phyloP scores from a whole-genome alignment of 371 early-diverging fungal species.

The Syncephalastrum monosporum region DNA sequence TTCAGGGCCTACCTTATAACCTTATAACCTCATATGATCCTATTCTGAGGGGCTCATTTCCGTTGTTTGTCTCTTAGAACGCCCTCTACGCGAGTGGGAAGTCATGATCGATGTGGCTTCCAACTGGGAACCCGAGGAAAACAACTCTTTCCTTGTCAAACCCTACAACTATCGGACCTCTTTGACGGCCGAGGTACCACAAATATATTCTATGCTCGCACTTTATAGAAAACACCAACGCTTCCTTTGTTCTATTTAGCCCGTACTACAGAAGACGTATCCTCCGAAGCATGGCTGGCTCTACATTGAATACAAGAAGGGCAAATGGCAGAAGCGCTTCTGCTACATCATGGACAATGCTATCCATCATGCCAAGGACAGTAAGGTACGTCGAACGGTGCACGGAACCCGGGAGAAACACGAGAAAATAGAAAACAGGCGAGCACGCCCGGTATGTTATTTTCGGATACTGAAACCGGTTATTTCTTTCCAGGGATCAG shows the following conservation, averaged over 20 bases:
- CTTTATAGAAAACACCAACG: constrained; percentile 17
- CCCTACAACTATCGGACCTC: constrained; percentile 59
- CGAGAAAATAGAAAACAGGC: too few relatives aligned
- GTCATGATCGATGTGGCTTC: constrained; percentile 75
- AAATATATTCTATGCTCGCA: too few relatives aligned
- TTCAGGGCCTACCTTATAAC: too few relatives aligned
- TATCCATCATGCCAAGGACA: constrained; percentile 71
- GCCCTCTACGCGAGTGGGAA: constrained; percentile 91
- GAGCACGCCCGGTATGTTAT: constrained; percentile 2
- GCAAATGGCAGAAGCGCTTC: constrained; percentile 78
- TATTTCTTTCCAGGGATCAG: constrained; percentile 34
- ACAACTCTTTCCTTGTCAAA: constrained; percentile 76
- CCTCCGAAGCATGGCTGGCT: constrained; percentile 66
- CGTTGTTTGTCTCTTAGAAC: constrained; percentile 49
- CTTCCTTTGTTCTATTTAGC: constrained; percentile 13
- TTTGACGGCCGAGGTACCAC: constrained; percentile 47
- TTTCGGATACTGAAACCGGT: constrained; percentile 14
- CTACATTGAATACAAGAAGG: constrained; percentile 67
- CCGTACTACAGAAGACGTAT: constrained; percentile 34
- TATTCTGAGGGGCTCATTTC: too few relatives aligned
- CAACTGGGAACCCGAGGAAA: constrained; percentile 74
- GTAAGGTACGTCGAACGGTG: constrained; percentile 45
- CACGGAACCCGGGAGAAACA: background rate
- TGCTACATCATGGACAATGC: constrained; percentile 63
- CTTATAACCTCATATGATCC: too few relatives aligned